Base-by-base conservation (phyloP, 345 rosid species). In the Sisymbrium irio region DNA sequence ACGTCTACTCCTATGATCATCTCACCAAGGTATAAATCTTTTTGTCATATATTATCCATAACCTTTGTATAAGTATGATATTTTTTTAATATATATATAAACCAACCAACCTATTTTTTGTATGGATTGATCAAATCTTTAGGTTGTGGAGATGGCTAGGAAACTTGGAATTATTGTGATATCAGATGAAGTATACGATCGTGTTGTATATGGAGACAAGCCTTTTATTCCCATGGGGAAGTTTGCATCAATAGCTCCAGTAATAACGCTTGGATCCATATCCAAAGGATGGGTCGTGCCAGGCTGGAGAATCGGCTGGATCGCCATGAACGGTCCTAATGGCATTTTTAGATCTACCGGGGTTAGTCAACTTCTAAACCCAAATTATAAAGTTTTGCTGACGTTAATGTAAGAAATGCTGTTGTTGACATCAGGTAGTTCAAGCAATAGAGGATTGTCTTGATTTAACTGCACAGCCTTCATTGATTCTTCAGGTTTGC, bases 301-400 rank as follows among this genome's bases (percentile, higher is more conserved):
- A 1, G 85, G 89, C 7, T 88, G 89, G 90, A 64, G 85, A 40
- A 51, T 85, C 12, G 81, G 89, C 22, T 88, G 94, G 89, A 49
- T 86, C 0, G 89, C 59, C 0, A 44, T 65, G 18, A 73, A 41
- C 15, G 89, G 85, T 59, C 76, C 87, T 11, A n/a, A 51, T 39
- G 83, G 79, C 54, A 55, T 77, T 15, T 54, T 82, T 14, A 40
- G 13, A 74, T 8, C 79, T 12, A 40, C 77, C 1, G 73, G 83
- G 84, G 90, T 82, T 32, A 22, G 78, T 27, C 17, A n/a, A 33
- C 7, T 27, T 28, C 32, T 1, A 28, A 28, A 28, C 5, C 32
- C 32, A 1, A 28, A 28, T 28, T 28, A 1, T 22, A 22, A 28
- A 28, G 32, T 2, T 1, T 28, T 4, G 32, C 32, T 28, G 32